These are phyloP conservation scores for Hemileccinum impolitum DNA, from an alignment of 768 basidiomycete species.

Conservation along the genomic window DNA sequence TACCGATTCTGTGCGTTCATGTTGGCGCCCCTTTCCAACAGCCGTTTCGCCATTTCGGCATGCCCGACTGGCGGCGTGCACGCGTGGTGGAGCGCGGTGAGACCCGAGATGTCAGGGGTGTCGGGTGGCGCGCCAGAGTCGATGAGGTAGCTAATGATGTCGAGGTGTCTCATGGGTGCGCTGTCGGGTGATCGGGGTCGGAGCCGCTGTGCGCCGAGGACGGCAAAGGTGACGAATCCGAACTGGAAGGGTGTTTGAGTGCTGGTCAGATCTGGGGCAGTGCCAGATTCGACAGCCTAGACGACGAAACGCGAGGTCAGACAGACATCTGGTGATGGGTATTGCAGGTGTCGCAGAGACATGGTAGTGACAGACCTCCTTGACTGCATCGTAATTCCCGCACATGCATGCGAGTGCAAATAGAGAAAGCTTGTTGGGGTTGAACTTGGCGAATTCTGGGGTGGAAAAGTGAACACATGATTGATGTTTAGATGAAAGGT, in stretches of 20 bases:
- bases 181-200: constrained; percentile 3
- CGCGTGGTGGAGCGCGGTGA: constrained; percentile 49
- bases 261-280: constrained; percentile 36
- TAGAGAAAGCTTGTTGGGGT: constrained; percentile 16
- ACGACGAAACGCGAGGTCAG: not conserved
- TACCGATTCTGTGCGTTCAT: constrained; percentile 48
- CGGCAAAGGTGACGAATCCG: constrained; percentile 40
- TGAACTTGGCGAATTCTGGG: constrained; percentile 18
- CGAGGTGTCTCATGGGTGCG: constrained; percentile 26
- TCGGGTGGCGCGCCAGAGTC: constrained; percentile 39
- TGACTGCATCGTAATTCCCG: constrained; percentile 19
- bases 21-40: constrained; percentile 48
- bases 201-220: constrained; percentile 42
- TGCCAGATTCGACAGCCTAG: constrained; percentile 25
- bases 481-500: not conserved
- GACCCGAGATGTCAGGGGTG: constrained; percentile 43
- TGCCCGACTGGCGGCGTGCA: constrained; percentile 28
- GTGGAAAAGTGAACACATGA: not conserved
- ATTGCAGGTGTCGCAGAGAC: not conserved
- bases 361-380: constrained; percentile 15
- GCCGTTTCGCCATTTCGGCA: constrained; percentile 32
- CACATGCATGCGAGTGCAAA: constrained; percentile 27
- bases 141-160: constrained; percentile 41
- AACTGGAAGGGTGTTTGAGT: constrained; percentile 43
- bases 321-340: not conserved